A percentile compares a stretch with the other conserved stretches of the same genome.
Conservation (phyloP, 305 asterid species). For the Fraxinus sp. region DNA sequence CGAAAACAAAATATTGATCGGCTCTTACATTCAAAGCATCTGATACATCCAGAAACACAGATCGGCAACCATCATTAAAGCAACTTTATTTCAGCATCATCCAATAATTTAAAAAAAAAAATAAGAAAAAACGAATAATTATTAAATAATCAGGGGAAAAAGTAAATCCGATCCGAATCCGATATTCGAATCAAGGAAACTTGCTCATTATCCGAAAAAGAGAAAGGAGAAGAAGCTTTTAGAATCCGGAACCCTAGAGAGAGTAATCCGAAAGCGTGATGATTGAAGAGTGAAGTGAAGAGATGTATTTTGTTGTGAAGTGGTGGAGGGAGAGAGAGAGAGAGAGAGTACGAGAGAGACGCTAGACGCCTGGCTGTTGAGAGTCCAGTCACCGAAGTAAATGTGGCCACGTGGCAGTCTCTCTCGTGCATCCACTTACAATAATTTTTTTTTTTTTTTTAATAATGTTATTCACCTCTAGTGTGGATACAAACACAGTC, state of each 20-base stretch:
- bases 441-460: not conserved
- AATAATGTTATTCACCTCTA: too few relatives aligned
- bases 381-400: conserved; percentile 30
- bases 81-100: not conserved
- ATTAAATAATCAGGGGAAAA: not conserved
- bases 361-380: conserved; percentile 25
- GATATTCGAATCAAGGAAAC: conserved; percentile 10
- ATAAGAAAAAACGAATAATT: not conserved
- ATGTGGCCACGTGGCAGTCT: conserved; percentile 38
- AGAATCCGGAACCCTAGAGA: conserved; percentile 7
- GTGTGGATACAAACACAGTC: too few relatives aligned
- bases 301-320: not conserved
- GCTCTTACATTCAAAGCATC: conserved; percentile 35
- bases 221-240: conserved; percentile 8
- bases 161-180: conserved; percentile 21
- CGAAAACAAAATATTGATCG: conserved; percentile 16
- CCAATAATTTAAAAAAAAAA: not conserved
- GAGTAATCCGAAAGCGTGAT: conserved; percentile 1
- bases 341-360: conserved; percentile 19
- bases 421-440: conserved; percentile 14
- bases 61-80: conserved; percentile 21
- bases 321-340: not conserved
- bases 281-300: conserved; percentile 8
- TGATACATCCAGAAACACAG: conserved; percentile 22
- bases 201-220: not conserved